Base-by-base conservation (phyloP, 1,284 basidiomycete genomes). In the Lentinula novae-zelandiae region DNA sequence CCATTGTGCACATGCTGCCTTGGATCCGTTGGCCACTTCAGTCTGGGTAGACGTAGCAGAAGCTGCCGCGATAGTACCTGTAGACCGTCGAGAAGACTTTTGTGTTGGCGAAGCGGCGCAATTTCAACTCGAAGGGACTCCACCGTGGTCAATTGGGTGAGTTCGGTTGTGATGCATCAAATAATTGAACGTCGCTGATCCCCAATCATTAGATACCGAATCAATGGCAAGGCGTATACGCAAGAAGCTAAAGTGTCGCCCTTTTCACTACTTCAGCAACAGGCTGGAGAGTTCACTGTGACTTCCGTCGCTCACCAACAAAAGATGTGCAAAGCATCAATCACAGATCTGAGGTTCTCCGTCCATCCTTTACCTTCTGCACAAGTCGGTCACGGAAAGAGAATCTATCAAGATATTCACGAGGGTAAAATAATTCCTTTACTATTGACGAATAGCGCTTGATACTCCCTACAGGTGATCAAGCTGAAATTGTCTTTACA, bases 71-170 rank as follows among this genome's bases (percentile, higher is more conserved):
- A 96, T 99, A 62, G 83, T 95, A 39, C 87, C 95, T 0, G 86
- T 94, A 64, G 90, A 91, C 65, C 78, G 88, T 50, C 82, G 87
- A 55, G 80, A 81, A 64, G 89, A 98, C 72, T 89, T 92, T 67
- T 99, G 96, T 73, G 90, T 95, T 8, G 96, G 96, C 31, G 96
- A 98, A 67, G 82, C 86, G 53, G 83, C 93, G 9, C 93, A 95
- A 66, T 98, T 96, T 80, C 87, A 96, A 69, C 79, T 99, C 17
- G 95, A 98, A 74, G 96, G 96, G 57, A 92, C 87, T 52, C 88
- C 96, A n/a, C 96, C 96, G 1, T 99, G 96, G 95, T 90, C 87
- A 5, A 87, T 99, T 60, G 87, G 88, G 87, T 95, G 67, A 58
- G 85, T 76, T 12, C 46, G 44, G 12, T 38, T 44, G 13, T 57